Evolutionary conservation across 164 flowering plant species (phyloP), one percentile per base, ranked within the genome.

Genomic region (Kingdonia uniflora): DNA sequence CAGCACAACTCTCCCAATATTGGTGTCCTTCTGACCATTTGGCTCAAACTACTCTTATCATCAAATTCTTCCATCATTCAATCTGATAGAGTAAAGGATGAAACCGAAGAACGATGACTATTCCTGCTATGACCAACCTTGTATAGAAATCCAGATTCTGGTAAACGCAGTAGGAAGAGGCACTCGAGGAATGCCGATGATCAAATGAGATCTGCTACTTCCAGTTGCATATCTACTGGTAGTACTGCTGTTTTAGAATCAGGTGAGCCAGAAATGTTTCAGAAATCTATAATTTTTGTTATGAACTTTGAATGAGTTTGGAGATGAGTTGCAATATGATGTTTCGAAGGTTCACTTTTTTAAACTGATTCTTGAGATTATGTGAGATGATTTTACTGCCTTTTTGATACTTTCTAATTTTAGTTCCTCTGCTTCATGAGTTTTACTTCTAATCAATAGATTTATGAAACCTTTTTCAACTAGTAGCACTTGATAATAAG

Each of bases 1-100:
- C 78, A 76, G 55, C 41, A 84, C 63, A 88, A 61, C 68, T 92
- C 95, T 46, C 87, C 91, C 15, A 92, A 84, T 12, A 94, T 85
- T n/a, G 35, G 35, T 29, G 57, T 64, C 12, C 80, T 63, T 57
- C 68, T 68, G 52, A 74, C 73, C 25, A 51, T 41, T 1, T 25
- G 50, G 44, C 62, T 66, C 45, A 56, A 17, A 40, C 61, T 68
- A 26, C 59, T 56, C 38, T 65, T 66, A 16, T 14, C 1, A 19
- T 40, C 57, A 1, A 55, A 40, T 2, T 74, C 68, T 22, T 47
- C 55, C 10, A 17, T 51, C 33, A 42, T 43, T 39, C 16, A 49
- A 19, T 51, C 68, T 16, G 56, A 59, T 11, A 38, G 56, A 41
- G 49, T 11, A 10, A 17, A 56, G 47, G 57, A 12, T 29, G 35